phyloP scores from a whole-genome alignment of 2,329 filamentous ascomycete species.

The Verticillium isaacii region DNA sequence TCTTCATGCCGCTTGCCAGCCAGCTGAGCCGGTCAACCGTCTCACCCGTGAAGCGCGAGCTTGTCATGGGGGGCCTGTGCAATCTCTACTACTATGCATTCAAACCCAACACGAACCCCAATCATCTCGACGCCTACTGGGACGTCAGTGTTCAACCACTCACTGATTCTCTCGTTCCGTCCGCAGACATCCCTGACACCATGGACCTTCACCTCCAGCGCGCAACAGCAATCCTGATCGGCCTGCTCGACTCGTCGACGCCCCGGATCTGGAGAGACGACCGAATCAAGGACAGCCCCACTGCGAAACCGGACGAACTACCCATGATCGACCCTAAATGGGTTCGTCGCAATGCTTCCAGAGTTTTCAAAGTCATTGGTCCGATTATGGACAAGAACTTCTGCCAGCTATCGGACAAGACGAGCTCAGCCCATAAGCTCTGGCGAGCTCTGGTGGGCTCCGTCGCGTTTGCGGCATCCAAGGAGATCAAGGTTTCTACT shows the following conservation, averaged over 20 bases:
- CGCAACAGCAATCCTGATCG: conserved; percentile 63
- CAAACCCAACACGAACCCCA: conserved; percentile 59
- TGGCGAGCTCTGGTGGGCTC: conserved; percentile 60
- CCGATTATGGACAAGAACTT: conserved; percentile 59
- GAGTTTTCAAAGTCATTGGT: conserved; percentile 58
- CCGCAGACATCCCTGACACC: conserved; percentile 24
- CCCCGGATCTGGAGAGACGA: conserved; percentile 68
- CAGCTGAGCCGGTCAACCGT: conserved; percentile 56
- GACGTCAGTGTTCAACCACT: conserved; percentile 63
- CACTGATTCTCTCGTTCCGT: conserved; percentile 27
- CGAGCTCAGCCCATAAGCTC: conserved; percentile 47
- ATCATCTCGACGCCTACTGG: conserved; percentile 75
- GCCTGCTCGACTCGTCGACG: conserved; percentile 58
- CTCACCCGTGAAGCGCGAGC: conserved; percentile 48
- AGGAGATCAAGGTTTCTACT: conserved; percentile 83
- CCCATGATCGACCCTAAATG: conserved; percentile 80
- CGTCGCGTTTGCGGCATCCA: conserved; percentile 64
- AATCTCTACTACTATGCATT: conserved; percentile 81
- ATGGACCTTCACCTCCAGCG: conserved; percentile 49
- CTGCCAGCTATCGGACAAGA: conserved; percentile 54
- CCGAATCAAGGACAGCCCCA: conserved; percentile 56
- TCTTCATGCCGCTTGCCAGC: conserved; percentile 63
- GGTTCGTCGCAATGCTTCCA: conserved; percentile 67
- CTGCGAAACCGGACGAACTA: conserved; percentile 68
- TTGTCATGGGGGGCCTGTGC: conserved; percentile 66